Evolutionary conservation across 2,329 filamentous ascomycete species (phyloP), one percentile per base, ranked within the genome.

Genomic region (Cordyceps fumosorosea): DNA sequence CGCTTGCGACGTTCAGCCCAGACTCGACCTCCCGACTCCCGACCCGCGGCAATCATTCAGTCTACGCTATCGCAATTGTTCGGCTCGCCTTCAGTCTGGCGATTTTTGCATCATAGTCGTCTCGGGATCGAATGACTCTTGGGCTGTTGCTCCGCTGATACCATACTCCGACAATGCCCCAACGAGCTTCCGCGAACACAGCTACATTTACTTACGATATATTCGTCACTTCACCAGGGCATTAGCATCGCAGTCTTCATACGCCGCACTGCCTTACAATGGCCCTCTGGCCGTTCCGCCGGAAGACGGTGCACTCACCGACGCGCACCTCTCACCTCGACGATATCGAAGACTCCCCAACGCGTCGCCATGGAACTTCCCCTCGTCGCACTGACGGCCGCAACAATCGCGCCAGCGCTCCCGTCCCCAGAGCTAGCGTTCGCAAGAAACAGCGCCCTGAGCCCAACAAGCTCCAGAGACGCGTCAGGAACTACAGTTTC

Each of bases 271-370:
- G 18, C 29, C 16, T 40, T 22, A 60, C 52, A 61, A 66, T 66
- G 65, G 63, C 65, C 18, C 61, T 65, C 40, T 66, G 65, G 65
- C 64, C 63, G 14, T 65, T 66, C 57, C 65, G 65, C 42, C 86
- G 88, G 71, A 88, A 83, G 77, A 87, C 84, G 76, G 87, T 86
- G 75, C 87, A 87, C 76, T 85, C 76, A 85, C 80, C 75, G 79
- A 74, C 80, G 65, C 76, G 78, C 64, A 77, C 77, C 66, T 74
- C 84, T 74, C 82, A 81, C 64, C 82, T 82, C 69, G 75, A 80
- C 70, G 80, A 85, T 72, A 77, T 62, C 70, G 67, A 72, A 56
- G 70, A 67, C 64, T 74, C 73, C 67, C 45, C 53, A 32, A 26
- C 60, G 18, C 60, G 44, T 10, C 44, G 26, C 20, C 53, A 34